Evolutionary conservation across 2,329 filamentous ascomycete genomes (phyloP).

Genomic region (Pyrenophora seminiperda): DNA sequence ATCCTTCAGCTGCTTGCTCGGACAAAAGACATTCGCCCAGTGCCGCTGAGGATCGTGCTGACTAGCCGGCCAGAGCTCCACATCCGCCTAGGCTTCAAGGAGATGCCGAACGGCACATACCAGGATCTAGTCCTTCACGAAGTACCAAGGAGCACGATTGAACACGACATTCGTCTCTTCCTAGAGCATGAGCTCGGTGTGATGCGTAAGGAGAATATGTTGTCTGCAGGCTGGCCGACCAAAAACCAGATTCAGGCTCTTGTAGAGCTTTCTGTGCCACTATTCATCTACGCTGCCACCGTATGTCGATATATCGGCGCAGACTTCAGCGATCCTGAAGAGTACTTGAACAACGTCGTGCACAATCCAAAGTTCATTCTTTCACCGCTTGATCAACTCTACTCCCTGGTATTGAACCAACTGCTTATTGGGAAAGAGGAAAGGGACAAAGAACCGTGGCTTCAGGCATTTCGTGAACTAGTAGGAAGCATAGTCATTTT

Average conservation of each 20-base stretch:
- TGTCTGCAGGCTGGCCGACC: constrained; percentile 32
- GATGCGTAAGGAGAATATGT: constrained; percentile 20
- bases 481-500: constrained; percentile 27
- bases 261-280: constrained; percentile 30
- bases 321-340: constrained; percentile 14
- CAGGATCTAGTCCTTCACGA: constrained; percentile 28
- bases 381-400: constrained; percentile 25
- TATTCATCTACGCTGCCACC: constrained; percentile 47
- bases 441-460: constrained; percentile 20
- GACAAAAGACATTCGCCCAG: constrained; percentile 10
- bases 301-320: constrained; percentile 30
- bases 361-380: constrained; percentile 20
- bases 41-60: constrained; percentile 23
- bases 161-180: constrained; percentile 29
- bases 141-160: constrained; percentile 23
- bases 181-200: constrained; percentile 23
- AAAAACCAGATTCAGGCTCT: constrained; percentile 28
- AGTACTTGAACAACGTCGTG: constrained; percentile 8
- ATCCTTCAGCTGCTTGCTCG: constrained; percentile 30
- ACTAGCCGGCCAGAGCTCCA: constrained; percentile 30
- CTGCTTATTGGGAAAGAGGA: constrained; percentile 41
- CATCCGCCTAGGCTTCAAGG: constrained; percentile 26
- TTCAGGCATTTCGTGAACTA: constrained; percentile 17
- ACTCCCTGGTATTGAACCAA: constrained; percentile 27
- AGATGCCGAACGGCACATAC: constrained; percentile 25